Evolutionary conservation across 768 basidiomycete species (phyloP).

Genomic region (Candolleomyces efflorescens): DNA sequence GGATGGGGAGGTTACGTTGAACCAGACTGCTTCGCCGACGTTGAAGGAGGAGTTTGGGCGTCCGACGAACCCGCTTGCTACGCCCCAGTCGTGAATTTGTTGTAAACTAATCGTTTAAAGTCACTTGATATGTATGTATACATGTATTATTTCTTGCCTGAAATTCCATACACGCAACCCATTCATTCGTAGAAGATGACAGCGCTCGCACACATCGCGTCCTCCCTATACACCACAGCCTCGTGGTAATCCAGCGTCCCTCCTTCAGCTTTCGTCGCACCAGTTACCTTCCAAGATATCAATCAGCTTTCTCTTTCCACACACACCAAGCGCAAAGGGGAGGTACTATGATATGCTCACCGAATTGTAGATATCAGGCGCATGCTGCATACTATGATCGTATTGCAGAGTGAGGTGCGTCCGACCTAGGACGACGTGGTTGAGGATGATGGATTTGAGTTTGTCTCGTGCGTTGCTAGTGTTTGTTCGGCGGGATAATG

Average conservation of each 20-base stretch:
- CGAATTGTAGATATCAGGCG: conserved; percentile 24
- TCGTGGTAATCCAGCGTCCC: conserved; percentile 26
- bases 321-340: no score
- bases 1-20: conserved; percentile 53
- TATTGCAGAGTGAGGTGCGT: conserved; percentile 22
- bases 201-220: conserved; percentile 26
- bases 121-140: no score
- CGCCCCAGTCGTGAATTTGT: no score
- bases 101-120: no score
- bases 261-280: conserved; percentile 21
- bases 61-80: not conserved
- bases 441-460: conserved; percentile 22
- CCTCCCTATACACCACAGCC: conserved; percentile 26
- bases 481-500: conserved; percentile 8
- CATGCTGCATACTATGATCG: conserved; percentile 24
- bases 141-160: no score
- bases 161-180: no score
- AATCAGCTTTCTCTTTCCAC: no score
- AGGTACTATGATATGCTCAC: conserved; percentile 5
- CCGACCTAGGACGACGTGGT: conserved; percentile 24
- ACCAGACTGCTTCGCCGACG: conserved; percentile 18
- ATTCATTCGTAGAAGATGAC: conserved; percentile 19
- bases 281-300: conserved; percentile 20
- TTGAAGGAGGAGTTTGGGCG: not conserved
- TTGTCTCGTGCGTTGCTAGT: conserved; percentile 8